Conservation (phyloP, 2,329 filamentous ascomycete species). For the Scytalidium sp. region DNA sequence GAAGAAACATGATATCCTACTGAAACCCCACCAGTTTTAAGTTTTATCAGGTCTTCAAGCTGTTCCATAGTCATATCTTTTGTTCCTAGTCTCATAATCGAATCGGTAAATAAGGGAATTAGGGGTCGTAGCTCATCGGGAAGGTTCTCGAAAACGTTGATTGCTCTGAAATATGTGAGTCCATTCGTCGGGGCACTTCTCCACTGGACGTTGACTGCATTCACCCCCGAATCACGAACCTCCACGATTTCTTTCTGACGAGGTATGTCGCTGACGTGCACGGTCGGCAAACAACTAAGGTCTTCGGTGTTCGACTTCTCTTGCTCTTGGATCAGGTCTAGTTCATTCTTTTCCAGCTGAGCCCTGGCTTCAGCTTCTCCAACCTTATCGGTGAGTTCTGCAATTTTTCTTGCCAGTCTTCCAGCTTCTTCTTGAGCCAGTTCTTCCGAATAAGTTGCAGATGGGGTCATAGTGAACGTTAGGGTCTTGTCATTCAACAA, state of each 20-base stretch:
- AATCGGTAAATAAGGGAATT: slow-evolving; percentile 86
- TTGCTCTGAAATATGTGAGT: slow-evolving; percentile 89
- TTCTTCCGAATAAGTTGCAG: slow-evolving; percentile 68
- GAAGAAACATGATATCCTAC: slow-evolving; percentile 82
- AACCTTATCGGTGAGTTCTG: slow-evolving; percentile 63
- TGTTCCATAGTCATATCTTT: slow-evolving; percentile 87
- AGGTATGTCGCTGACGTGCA: slow-evolving; percentile 87
- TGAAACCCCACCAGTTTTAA: slow-evolving; percentile 89
- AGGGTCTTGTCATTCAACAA: slow-evolving; percentile 82
- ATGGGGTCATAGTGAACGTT: slow-evolving; percentile 93
- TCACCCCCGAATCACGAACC: slow-evolving; percentile 62
- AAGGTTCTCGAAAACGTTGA: slow-evolving; percentile 75
- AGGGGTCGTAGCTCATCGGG: slow-evolving; percentile 82
- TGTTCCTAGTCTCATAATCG: slow-evolving; percentile 90
- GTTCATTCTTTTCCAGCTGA: slow-evolving; percentile 72
- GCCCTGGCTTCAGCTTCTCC: slow-evolving; percentile 70
- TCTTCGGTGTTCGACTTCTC: slow-evolving; percentile 82
- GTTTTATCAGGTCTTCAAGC: slow-evolving; percentile 91
- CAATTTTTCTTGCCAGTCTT: slow-evolving; percentile 72
- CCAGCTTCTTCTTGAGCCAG: slow-evolving; percentile 73
- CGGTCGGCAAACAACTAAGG: slow-evolving; percentile 80
- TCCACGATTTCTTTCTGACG: slow-evolving; percentile 62
- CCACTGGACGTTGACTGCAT: slow-evolving; percentile 76
- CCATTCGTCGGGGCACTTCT: slow-evolving; percentile 92
- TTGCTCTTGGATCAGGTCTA: slow-evolving; percentile 77